Evolutionary conservation across 2,329 filamentous ascomycete species (phyloP), one percentile per base, ranked within the genome.

Genomic region (Fusarium euwallaceae): DNA sequence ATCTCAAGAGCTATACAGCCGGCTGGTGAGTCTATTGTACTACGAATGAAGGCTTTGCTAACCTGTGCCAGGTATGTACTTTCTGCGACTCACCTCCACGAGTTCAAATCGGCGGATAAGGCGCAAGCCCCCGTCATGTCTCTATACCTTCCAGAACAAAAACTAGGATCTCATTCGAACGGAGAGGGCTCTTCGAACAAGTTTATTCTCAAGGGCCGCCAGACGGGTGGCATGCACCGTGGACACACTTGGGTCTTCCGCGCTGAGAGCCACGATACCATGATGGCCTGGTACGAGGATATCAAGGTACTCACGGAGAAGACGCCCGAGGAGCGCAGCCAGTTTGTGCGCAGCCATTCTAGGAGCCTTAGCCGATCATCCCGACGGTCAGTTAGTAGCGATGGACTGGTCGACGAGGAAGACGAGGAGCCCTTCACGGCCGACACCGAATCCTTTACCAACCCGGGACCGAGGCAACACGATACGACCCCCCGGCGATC

Each of bases 91-190:
- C 97, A 99, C 84, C 89, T 99, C 24, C 97, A 99, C 85, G 97
- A 99, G 84, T 99, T 98, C 89, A 98, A 98, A 83, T 98, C 95
- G n/a, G 95, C 95, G 76, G 96, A 98, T 84, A 95, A 96, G 82
- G 93, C 90, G 69, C 94, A 97, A 83, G 92, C 94, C 43, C 97
- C 97, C 1, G 91, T 98, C 81, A 98, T 99, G 96, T 98, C 97
- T 48, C 88, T 99, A 66, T 97, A 97, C 81, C 90, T 99, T 32
- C 94, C 94, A 8, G 97, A 98, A 78, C 97, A 98, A 84, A 98
- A 98, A 82, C 89, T 99, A 67, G 97, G 97, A 41, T 97, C 95
- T 39, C 95, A 97, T 81, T 98, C 96, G 11, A 90, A 91, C 70
- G 91, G 92, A 69, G 92, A 91, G 59, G 95, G 94, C 14, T 94